These are phyloP conservation scores for Cercospora sojina DNA, from an alignment of 2,329 filamentous ascomycete species.

Conservation along the genomic window DNA sequence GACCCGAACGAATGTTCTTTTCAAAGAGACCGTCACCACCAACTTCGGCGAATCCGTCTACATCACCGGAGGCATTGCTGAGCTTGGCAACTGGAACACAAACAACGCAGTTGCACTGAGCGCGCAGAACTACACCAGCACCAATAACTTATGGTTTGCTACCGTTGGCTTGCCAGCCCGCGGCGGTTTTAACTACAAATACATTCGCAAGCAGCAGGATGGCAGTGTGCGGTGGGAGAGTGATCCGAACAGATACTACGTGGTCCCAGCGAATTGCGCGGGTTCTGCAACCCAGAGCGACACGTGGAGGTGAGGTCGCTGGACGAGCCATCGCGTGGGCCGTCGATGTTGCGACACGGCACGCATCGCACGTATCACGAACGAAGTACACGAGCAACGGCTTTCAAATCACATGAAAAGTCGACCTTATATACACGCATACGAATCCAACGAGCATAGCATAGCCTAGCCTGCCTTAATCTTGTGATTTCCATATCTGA, in stretches of 20 bases:
- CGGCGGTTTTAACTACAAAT: slow-evolving; percentile 64
- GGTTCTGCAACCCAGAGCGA: slow-evolving; percentile 25
- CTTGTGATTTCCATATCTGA: background rate
- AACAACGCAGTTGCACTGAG: slow-evolving; percentile 56
- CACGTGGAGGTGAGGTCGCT: slow-evolving; percentile 27
- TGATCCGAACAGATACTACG: slow-evolving; percentile 22
- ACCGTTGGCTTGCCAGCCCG: slow-evolving; percentile 56
- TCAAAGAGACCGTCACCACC: slow-evolving; percentile 45
- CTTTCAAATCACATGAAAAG: background rate
- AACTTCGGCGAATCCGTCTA: slow-evolving; percentile 63
- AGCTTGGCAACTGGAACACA: slow-evolving; percentile 61
- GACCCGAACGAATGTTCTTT: slow-evolving; percentile 45
- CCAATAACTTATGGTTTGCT: slow-evolving; percentile 60
- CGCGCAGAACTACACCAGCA: slow-evolving; percentile 57
- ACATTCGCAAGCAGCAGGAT: slow-evolving; percentile 57
- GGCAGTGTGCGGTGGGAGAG: slow-evolving; percentile 62
- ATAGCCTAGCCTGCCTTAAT: background rate
- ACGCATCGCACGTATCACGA: background rate
- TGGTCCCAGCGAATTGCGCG: slow-evolving; percentile 24
- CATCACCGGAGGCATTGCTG: slow-evolving; percentile 58
- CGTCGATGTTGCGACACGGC: background rate
- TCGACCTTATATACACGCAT: background rate
- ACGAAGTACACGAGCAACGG: background rate
- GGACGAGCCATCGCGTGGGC: background rate
- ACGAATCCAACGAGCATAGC: background rate